Evolutionary conservation across 2,329 filamentous ascomycete species (phyloP).

Genomic region (Beauveria australis): DNA sequence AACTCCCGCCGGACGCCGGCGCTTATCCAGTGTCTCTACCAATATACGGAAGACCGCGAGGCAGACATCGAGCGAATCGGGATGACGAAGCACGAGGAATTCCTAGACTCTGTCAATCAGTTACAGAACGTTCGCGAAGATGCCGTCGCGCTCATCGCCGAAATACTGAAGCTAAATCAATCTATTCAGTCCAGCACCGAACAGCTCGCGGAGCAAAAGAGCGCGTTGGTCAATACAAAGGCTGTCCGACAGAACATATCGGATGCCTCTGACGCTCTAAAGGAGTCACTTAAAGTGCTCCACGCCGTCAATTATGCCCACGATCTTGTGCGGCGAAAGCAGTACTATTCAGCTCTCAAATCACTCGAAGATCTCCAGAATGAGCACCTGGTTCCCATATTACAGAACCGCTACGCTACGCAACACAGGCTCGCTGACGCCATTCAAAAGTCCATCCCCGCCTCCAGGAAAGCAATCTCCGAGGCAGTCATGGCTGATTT

Average conservation of each 20-base stretch:
- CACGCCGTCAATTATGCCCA: conserved; percentile 91
- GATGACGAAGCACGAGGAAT: conserved; percentile 93
- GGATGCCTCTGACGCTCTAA: conserved; percentile 79
- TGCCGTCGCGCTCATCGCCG: conserved; percentile 77
- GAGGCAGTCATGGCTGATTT: conserved; percentile 95
- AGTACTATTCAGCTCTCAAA: conserved; percentile 89
- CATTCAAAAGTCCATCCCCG: conserved; percentile 91
- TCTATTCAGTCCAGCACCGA: conserved; percentile 94
- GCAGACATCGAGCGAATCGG: conserved; percentile 89
- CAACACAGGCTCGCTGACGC: conserved; percentile 92
- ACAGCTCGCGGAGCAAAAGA: conserved; percentile 89
- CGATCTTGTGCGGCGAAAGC: conserved; percentile 84
- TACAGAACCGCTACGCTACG: conserved; percentile 77
- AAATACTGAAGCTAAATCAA: conserved; percentile 87
- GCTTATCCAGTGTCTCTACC: conserved; percentile 60
- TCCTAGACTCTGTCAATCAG: conserved; percentile 86
- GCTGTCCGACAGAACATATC: conserved; percentile 92
- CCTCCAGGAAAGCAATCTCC: conserved; percentile 85
- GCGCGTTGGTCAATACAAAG: conserved; percentile 83
- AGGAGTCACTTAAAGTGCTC: conserved; percentile 85
- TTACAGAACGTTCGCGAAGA: conserved; percentile 87
- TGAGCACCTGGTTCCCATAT: conserved; percentile 69
- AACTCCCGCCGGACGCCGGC: conserved; percentile 63
- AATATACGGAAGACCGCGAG: conserved; percentile 81
- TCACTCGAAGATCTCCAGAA: conserved; percentile 94